Conservation (phyloP, 2,329 filamentous ascomycete genomes). For the Calonectria honghensis region DNA sequence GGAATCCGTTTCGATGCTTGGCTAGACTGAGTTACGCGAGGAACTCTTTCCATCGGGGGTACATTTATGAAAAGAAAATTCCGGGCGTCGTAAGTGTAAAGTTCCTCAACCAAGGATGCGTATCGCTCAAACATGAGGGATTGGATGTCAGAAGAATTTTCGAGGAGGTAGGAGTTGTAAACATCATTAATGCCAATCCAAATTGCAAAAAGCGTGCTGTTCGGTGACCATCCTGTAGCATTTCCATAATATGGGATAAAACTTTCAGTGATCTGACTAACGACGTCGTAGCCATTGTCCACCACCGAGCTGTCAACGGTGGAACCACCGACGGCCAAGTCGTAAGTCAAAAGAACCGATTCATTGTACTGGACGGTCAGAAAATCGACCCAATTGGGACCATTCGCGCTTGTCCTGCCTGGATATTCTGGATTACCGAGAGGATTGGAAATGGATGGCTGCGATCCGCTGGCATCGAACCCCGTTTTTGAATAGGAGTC, state of each 20-base stretch:
- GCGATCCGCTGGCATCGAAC: neutral
- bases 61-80: constrained; percentile 22
- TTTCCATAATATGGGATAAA: constrained; percentile 17
- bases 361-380: constrained; percentile 4
- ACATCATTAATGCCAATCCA: constrained; percentile 29
- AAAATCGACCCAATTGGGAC: constrained; percentile 25
- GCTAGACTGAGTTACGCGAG: constrained; percentile 7
- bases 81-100: constrained; percentile 5
- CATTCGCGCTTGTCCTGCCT: constrained; percentile 16
- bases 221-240: neutral
- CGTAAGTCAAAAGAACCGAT: constrained; percentile 9
- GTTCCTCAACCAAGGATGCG: neutral
- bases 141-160: neutral
- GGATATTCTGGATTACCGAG: constrained; percentile 22
- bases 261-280: neutral
- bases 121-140: constrained; percentile 1
- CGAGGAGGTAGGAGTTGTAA: constrained; percentile 6
- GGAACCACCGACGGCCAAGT: constrained; percentile 15
- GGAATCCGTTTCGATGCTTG: neutral
- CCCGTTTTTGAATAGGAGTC: constrained; percentile 18
- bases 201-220: constrained; percentile 1
- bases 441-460: constrained; percentile 1
- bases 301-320: constrained; percentile 2
- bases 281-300: neutral
- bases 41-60: neutral